Evolutionary conservation across 1,284 basidiomycete genomes (phyloP), one percentile per base, ranked within the genome.

Genomic region (Tylopilus sp.): DNA sequence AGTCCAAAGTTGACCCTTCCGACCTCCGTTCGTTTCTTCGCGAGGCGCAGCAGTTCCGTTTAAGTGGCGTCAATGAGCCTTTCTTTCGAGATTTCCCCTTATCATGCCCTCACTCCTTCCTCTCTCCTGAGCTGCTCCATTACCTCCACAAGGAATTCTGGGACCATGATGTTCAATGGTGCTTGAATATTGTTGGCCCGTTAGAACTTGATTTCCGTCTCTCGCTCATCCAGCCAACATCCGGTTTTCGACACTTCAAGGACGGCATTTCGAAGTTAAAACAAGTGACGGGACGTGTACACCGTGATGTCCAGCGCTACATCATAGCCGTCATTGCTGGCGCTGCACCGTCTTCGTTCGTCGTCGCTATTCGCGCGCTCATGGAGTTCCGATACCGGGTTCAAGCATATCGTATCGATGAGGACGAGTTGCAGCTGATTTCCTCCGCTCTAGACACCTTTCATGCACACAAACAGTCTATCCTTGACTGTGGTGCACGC

Each of bases 281-380:
- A 52, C 60, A 66, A 19, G 41, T 51, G n/a, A n/a, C 41, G 3
- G 39, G 67, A 13, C 13, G 1, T 16, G 53, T 47, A 9, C 65
- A 64, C 7, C 13, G n/a, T 22, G n/a, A n/a, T n/a, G n/a, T n/a
- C n/a, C n/a, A n/a, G n/a, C n/a, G n/a, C n/a, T n/a, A n/a, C n/a
- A n/a, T 81, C 29, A 55, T 81, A 18, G 36, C 68, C 10, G 59
- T 78, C 16, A 73, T 80, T 59, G 74, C 74, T 19, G 72, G 71
- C 54, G 76, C 71, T 36, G 60, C 72, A 2, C 39, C 55, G 10
- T 36, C 65, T 18, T 44, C 41, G 1, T 72, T 79, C 58, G 59
- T 81, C 19, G 62, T 65, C 29, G 72, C 73, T 1, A 63, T 81
- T 32, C 66, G 70, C 49, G 69, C 75, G 9, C 67, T 80, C 2